phyloP scores from a whole-genome alignment of 805 yeast genomes.

The Candida tibetensis region DNA sequence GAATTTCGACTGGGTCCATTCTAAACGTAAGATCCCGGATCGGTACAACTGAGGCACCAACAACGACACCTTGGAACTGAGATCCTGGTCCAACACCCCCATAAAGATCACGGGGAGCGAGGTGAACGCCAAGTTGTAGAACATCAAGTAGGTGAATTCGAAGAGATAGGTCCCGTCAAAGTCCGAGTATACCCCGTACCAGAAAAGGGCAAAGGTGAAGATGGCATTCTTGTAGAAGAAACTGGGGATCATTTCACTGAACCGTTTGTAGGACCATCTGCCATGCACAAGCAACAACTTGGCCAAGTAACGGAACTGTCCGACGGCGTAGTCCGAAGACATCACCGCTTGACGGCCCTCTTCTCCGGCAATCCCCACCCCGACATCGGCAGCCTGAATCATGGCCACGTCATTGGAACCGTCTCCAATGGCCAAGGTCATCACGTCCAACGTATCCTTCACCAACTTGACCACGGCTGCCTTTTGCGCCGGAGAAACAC shows the following conservation, averaged over 20 bases:
- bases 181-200: conserved; percentile 68
- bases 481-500: conserved; percentile 82
- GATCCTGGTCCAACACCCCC: conserved; percentile 76
- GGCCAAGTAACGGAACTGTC: conserved; percentile 68
- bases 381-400: conserved; percentile 84
- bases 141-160: conserved; percentile 75
- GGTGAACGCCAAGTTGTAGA: conserved; percentile 78
- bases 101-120: conserved; percentile 73
- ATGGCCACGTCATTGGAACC: conserved; percentile 87
- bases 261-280: conserved; percentile 75
- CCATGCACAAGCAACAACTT: conserved; percentile 74
- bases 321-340: conserved; percentile 82
- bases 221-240: conserved; percentile 75
- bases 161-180: conserved; percentile 76
- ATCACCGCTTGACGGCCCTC: conserved; percentile 86
- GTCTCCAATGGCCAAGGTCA: conserved; percentile 81
- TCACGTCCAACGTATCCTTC: conserved; percentile 60
- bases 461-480: conserved; percentile 72
- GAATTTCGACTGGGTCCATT: conserved; percentile 61
- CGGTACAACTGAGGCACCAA: conserved; percentile 70
- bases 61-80: conserved; percentile 59
- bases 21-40: conserved; percentile 60
- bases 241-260: conserved; percentile 76
- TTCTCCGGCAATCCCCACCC: conserved; percentile 84
- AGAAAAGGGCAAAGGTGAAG: conserved; percentile 70